Percentiles rank a stretch among this genome's conserved stretches.
Conservation (phyloP, 495 filamentous ascomycete species). For the Penicillium bialowiezense region DNA sequence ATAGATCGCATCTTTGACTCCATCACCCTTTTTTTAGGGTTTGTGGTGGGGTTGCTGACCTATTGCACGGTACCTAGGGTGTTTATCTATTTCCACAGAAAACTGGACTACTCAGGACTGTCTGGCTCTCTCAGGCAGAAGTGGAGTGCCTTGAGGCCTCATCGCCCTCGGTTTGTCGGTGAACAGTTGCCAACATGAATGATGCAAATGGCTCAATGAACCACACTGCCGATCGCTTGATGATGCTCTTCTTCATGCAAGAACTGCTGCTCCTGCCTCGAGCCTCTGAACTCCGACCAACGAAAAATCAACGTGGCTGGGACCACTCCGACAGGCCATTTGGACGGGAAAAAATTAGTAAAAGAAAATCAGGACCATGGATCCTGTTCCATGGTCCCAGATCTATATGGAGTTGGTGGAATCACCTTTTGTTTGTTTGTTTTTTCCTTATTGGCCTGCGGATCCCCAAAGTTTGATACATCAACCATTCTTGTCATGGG, state of each 20-base stretch:
- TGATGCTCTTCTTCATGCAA: constrained; percentile 29
- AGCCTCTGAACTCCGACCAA: constrained; percentile 6
- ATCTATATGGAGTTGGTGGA: too few species aligned
- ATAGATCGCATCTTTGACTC: not conserved
- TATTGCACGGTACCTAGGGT: constrained; percentile 2
- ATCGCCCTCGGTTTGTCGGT: constrained; percentile 28
- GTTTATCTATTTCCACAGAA: not conserved
- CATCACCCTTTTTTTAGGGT: constrained; percentile 12
- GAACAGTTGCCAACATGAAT: constrained; percentile 24
- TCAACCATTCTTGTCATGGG: constrained; percentile 36
- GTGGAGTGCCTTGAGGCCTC: not conserved
- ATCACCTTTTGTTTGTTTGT: constrained; percentile 9
- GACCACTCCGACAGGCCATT: constrained; percentile 28
- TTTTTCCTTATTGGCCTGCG: constrained; percentile 28
- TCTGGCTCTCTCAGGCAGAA: not conserved
- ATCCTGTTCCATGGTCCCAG: constrained; percentile 14
- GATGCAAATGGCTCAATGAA: constrained; percentile 23
- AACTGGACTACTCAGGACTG: not conserved
- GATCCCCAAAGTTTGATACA: constrained; percentile 34
- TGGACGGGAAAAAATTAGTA: constrained; percentile 8
- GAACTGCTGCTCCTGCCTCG: constrained; percentile 28
- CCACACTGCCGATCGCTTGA: constrained; percentile 33
- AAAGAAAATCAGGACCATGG: constrained; percentile 17
- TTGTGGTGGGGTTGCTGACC: constrained; percentile 5
- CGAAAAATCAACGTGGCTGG: constrained; percentile 12